phyloP scores from a whole-genome alignment of 2,329 filamentous ascomycete species.

The Ustulina deusta region DNA sequence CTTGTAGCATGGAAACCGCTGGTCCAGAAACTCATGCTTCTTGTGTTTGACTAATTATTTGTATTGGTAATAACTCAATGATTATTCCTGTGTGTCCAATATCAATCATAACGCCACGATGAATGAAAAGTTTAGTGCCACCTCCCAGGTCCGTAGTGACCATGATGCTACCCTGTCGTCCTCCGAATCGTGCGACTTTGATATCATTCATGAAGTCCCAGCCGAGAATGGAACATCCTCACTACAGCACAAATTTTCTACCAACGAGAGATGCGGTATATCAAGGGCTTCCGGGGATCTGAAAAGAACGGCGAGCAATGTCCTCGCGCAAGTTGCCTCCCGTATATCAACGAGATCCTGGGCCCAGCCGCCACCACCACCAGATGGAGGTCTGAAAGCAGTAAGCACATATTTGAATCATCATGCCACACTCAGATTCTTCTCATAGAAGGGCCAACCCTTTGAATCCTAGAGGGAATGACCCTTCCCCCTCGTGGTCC shows the following conservation, averaged over 20 bases:
- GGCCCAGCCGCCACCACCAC: constrained; percentile 49
- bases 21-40: constrained; percentile 17
- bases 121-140: constrained; percentile 40
- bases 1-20: constrained; percentile 19
- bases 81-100: constrained; percentile 28
- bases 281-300: constrained; percentile 42
- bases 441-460: not conserved
- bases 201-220: constrained; percentile 26
- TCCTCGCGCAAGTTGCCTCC: constrained; percentile 47
- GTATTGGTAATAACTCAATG: constrained; percentile 28
- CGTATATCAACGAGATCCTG: constrained; percentile 49
- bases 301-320: constrained; percentile 48
- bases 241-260: not conserved
- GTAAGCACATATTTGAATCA: constrained; percentile 34
- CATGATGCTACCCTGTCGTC: constrained; percentile 37
- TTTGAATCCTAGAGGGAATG: not conserved
- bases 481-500: not conserved
- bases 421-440: not conserved
- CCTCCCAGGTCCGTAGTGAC: constrained; percentile 35
- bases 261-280: constrained; percentile 24
- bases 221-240: constrained; percentile 23
- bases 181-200: constrained; percentile 33
- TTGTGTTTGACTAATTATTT: constrained; percentile 21
- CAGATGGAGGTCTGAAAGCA: constrained; percentile 49
- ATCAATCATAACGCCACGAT: constrained; percentile 38